Conservation (phyloP, 495 filamentous ascomycete species). For the Copromyces sp. region DNA sequence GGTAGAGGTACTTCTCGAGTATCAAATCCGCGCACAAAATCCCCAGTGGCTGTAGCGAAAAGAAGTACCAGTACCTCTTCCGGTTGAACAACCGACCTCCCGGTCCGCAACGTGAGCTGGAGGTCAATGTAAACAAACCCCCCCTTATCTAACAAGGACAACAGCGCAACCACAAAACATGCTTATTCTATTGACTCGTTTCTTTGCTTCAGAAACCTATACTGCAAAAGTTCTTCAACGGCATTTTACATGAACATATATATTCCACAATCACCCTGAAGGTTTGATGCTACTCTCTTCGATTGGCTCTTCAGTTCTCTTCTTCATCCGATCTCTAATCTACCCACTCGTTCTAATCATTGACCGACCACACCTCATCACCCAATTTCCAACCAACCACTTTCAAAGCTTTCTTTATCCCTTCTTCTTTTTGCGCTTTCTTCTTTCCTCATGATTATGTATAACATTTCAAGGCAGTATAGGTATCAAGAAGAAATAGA, state of each 20-base stretch:
- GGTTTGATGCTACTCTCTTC: not conserved
- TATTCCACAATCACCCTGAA: not conserved
- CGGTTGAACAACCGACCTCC: not conserved
- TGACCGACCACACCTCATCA: not conserved
- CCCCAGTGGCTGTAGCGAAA: not conserved
- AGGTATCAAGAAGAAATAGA: not conserved
- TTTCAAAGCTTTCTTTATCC: constrained; percentile 7
- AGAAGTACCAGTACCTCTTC: not conserved
- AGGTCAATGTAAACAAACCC: not conserved
- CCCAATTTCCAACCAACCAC: not conserved
- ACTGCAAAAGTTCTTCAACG: not conserved
- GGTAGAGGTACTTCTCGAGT: not conserved
- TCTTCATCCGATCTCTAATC: not conserved
- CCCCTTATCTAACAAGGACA: not conserved
- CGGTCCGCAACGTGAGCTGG: not conserved
- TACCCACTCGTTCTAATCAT: not conserved
- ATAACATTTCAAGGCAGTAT: not conserved
- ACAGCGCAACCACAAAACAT: not conserved
- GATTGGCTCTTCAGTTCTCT: too few species aligned
- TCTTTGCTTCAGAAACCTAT: not conserved
- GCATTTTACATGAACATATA: not conserved
- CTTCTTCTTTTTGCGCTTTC: not conserved
- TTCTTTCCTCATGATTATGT: not conserved
- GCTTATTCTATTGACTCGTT: not conserved
- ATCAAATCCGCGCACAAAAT: not conserved